A percentile compares a stretch with the other conserved stretches of the same genome.
These are phyloP conservation scores for Scedosporium aurantiacum DNA, from an alignment of 2,329 filamentous ascomycete species.

Conservation along the genomic window DNA sequence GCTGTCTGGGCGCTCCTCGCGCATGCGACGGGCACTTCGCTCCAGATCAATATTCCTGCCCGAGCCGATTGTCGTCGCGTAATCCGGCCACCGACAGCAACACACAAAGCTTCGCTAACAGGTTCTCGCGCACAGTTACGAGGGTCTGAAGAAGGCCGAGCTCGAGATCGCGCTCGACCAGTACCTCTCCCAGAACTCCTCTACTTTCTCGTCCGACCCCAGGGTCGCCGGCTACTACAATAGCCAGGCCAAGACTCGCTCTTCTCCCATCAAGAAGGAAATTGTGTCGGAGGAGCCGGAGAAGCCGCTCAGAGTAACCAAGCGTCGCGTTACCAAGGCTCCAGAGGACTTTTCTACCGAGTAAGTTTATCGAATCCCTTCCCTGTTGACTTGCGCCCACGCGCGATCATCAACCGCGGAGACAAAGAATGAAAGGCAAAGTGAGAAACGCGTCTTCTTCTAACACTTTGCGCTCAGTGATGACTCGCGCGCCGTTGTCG, in stretches of 20 bases:
- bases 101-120: background rate
- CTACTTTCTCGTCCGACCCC: slow-evolving; percentile 51
- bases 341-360: slow-evolving; percentile 31
- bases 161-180: slow-evolving; percentile 66
- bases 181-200: slow-evolving; percentile 58
- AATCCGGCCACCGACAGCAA: too few species aligned
- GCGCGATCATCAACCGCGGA: background rate
- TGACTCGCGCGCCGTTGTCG: background rate
- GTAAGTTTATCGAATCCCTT: slow-evolving; percentile 23
- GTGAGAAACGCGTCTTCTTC: background rate
- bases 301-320: slow-evolving; percentile 19
- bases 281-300: slow-evolving; percentile 25
- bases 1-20: background rate
- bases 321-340: slow-evolving; percentile 33
- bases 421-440: background rate
- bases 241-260: slow-evolving; percentile 45
- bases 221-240: slow-evolving; percentile 61
- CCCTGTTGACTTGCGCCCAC: background rate
- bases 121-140: slow-evolving; percentile 38
- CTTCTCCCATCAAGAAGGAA: slow-evolving; percentile 52
- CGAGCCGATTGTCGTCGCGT: too few species aligned
- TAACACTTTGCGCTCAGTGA: background rate
- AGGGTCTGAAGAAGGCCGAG: slow-evolving; percentile 65
- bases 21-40: background rate
- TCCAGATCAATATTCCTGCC: too few species aligned